These are phyloP conservation scores for Colletotrichum sp. DNA, from an alignment of 2,329 filamentous ascomycete genomes.

Conservation along the genomic window DNA sequence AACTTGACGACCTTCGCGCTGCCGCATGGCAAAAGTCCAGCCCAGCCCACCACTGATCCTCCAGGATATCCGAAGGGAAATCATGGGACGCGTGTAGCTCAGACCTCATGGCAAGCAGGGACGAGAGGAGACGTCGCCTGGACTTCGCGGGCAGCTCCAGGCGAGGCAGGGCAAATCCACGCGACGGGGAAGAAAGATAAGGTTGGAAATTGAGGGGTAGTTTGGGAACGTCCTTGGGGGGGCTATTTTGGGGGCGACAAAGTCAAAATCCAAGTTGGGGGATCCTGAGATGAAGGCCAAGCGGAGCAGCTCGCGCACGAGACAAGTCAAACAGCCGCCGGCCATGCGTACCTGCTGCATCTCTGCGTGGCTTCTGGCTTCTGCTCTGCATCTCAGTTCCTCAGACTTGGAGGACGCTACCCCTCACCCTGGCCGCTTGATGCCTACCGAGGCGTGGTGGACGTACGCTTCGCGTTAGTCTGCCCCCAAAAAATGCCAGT, in stretches of 20 bases:
- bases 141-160: not conserved
- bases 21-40: not conserved
- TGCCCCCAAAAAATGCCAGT: not conserved
- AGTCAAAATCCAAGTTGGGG: slow-evolving; percentile 1
- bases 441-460: not conserved
- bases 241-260: not conserved
- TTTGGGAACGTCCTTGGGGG: not conserved
- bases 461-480: not conserved
- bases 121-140: not conserved
- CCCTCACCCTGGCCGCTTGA: not conserved
- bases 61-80: not conserved
- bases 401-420: not conserved
- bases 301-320: not conserved
- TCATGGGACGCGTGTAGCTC: not conserved
- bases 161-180: not conserved
- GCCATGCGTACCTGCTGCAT: not conserved
- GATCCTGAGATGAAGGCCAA: not conserved
- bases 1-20: not conserved
- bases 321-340: not conserved
- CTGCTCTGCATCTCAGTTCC: not conserved
- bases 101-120: not conserved
- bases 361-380: not conserved
- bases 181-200: not conserved
- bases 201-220: slow-evolving; percentile 10
- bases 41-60: not conserved